A percentile compares a stretch with the other conserved stretches of the same genome.
These are phyloP conservation scores for Dujonia santamariae DNA, from an alignment of 1,139 yeast genomes.

Conservation along the genomic window DNA sequence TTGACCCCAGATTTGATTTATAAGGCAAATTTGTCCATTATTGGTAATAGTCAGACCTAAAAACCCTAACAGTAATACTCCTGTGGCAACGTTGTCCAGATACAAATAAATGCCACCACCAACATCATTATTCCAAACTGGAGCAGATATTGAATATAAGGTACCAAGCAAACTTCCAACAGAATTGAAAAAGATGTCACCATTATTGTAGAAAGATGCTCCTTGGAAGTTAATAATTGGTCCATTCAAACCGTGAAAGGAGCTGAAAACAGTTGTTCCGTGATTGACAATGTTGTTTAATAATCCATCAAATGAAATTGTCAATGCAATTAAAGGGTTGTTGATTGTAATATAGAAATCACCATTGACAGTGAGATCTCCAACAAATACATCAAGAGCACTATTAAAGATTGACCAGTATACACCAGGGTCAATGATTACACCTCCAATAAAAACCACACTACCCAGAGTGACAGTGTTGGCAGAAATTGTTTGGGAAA, in stretches of 20 bases:
- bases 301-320: slow-evolving; percentile 10
- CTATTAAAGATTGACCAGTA: slow-evolving; percentile 34
- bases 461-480: slow-evolving; percentile 4
- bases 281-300: slow-evolving; percentile 15
- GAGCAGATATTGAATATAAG: slow-evolving; percentile 16
- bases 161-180: slow-evolving; percentile 19
- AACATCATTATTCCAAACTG: slow-evolving; percentile 19
- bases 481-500: slow-evolving; percentile 2
- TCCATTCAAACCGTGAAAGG: slow-evolving; percentile 15
- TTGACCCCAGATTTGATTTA: slow-evolving; percentile 22
- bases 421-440: slow-evolving; percentile 25
- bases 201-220: slow-evolving; percentile 23
- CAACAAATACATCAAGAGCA: slow-evolving; percentile 20
- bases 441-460: slow-evolving; percentile 16
- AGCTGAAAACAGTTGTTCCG: slow-evolving; percentile 24
- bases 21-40: slow-evolving; percentile 29
- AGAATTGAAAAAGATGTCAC: slow-evolving; percentile 26
- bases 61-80: too few relatives aligned
- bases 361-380: slow-evolving; percentile 21
- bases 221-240: slow-evolving; percentile 20
- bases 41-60: slow-evolving; percentile 18
- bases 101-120: slow-evolving; percentile 25
- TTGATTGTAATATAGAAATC: slow-evolving; percentile 20
- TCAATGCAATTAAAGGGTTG: slow-evolving; percentile 8
- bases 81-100: slow-evolving; percentile 17